Percentiles rank a stretch among this genome's conserved stretches.
Evolutionary conservation across 345 rosid genomes (phyloP).

Genomic region (Turritis glabra): DNA sequence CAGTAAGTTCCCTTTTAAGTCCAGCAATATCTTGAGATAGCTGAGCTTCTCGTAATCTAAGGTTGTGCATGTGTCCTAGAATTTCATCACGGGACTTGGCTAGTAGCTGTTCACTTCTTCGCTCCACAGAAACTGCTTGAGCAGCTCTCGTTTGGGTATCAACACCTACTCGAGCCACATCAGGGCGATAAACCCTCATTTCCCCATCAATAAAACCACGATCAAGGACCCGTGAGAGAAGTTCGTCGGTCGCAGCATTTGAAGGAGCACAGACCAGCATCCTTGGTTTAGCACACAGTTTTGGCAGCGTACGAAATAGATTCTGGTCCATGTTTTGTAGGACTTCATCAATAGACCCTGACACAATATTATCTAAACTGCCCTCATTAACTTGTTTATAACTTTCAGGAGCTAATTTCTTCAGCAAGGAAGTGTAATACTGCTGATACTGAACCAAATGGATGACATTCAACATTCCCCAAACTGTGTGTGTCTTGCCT

Average conservation of each 20-base stretch:
- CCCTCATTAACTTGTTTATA: slow-evolving; percentile 80
- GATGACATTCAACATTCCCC: slow-evolving; percentile 99
- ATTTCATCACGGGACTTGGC: slow-evolving; percentile 85
- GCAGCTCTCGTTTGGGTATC: slow-evolving; percentile 98
- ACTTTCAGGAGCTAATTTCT: slow-evolving; percentile 96
- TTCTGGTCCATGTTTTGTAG: slow-evolving; percentile 99
- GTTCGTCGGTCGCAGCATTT: slow-evolving; percentile 99
- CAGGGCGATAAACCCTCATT: slow-evolving; percentile 97
- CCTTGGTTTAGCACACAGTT: slow-evolving; percentile 94
- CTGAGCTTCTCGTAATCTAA: slow-evolving; percentile 74
- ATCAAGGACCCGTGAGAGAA: slow-evolving; percentile 94
- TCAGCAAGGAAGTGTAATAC: slow-evolving; percentile 89
- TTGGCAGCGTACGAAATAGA: slow-evolving; percentile 90
- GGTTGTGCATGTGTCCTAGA: slow-evolving; percentile 77
- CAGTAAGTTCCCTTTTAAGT: slow-evolving; percentile 73
- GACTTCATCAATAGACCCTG: slow-evolving; percentile 97
- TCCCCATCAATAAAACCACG: slow-evolving; percentile 99
- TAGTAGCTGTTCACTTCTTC: slow-evolving; percentile 90
- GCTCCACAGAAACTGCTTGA: slow-evolving; percentile 98
- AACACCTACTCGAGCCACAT: slow-evolving; percentile 98
- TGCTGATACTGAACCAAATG: slow-evolving; percentile 99
- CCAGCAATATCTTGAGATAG: slow-evolving; percentile 79
- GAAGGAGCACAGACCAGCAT: slow-evolving; percentile 99
- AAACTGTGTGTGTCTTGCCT: slow-evolving; percentile 98
- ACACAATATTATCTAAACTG: slow-evolving; percentile 59